phyloP scores from a whole-genome alignment of 108 stramenopile genomes.

The Schizochytrium sp. region DNA sequence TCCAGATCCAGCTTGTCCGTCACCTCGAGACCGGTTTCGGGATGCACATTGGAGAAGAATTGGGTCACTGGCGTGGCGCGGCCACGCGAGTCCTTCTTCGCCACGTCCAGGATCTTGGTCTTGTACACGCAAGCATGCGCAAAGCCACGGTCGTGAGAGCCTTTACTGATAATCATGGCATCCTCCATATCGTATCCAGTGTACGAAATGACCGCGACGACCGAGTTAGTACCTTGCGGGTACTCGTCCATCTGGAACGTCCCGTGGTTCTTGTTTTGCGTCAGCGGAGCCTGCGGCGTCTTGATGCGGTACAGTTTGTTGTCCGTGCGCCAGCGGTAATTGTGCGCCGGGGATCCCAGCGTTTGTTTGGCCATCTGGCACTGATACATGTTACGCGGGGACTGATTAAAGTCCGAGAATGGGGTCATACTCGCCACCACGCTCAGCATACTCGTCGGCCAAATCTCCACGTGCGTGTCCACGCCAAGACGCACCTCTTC shows the following conservation, averaged over 20 bases:
- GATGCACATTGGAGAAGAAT: background rate
- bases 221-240: conserved; percentile 93
- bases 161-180: conserved; percentile 96
- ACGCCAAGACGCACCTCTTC: conserved; percentile 14
- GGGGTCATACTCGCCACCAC: conserved; percentile 90
- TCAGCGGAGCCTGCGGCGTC: conserved; percentile 88
- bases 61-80: conserved; percentile 27
- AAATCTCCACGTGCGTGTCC: conserved; percentile 83
- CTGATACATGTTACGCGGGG: conserved; percentile 94
- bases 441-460: conserved; percentile 93
- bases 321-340: conserved; percentile 77
- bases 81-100: conserved; percentile 46
- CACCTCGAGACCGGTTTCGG: background rate
- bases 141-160: conserved; percentile 81
- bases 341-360: conserved; percentile 94
- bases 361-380: conserved; percentile 99
- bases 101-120: conserved; percentile 73
- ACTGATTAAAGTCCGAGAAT: conserved; percentile 95
- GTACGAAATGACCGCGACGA: conserved; percentile 96
- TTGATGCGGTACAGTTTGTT: conserved; percentile 89
- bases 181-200: conserved; percentile 99
- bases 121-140: conserved; percentile 89
- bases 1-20: conserved; percentile 62
- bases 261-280: conserved; percentile 78
- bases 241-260: conserved; percentile 94